phyloP scores from a whole-genome alignment of 768 basidiomycete genomes.

The Lactarius sp. region DNA sequence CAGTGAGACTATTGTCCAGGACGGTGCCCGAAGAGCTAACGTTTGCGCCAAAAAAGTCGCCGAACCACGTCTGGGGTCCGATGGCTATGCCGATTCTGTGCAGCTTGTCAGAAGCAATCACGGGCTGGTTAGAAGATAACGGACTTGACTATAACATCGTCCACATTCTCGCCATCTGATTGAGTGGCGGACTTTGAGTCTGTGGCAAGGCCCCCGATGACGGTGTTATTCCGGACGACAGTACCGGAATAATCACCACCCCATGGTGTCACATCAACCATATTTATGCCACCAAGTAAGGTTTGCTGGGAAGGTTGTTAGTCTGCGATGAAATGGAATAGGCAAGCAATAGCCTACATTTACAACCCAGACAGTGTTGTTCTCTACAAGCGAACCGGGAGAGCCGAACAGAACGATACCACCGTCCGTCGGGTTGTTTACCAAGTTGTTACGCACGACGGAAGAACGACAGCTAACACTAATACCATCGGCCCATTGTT shows the following conservation, averaged over 20 bases:
- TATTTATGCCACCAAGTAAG: constrained; percentile 68
- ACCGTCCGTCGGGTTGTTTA: constrained; percentile 72
- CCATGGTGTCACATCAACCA: constrained; percentile 70
- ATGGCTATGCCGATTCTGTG: constrained; percentile 74
- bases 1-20: constrained; percentile 51
- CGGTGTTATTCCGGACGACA: constrained; percentile 60
- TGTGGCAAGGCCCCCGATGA: constrained; percentile 66
- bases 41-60: constrained; percentile 49
- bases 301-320: constrained; percentile 44
- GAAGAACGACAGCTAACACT: constrained; percentile 64
- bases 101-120: constrained; percentile 6
- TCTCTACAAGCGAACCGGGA: constrained; percentile 65
- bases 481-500: constrained; percentile 81
- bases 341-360: constrained; percentile 42
- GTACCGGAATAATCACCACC: constrained; percentile 61
- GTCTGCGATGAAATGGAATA: background rate
- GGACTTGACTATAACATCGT: constrained; percentile 68
- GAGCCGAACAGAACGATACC: constrained; percentile 76
- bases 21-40: constrained; percentile 52
- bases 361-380: constrained; percentile 71
- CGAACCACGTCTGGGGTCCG: constrained; percentile 75
- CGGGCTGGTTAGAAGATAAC: constrained; percentile 26
- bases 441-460: constrained; percentile 60
- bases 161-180: constrained; percentile 48
- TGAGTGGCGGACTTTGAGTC: constrained; percentile 37